Evolutionary conservation across 371 early-diverging fungal genomes (phyloP).

Genomic region (Synchytrium microbalum): DNA sequence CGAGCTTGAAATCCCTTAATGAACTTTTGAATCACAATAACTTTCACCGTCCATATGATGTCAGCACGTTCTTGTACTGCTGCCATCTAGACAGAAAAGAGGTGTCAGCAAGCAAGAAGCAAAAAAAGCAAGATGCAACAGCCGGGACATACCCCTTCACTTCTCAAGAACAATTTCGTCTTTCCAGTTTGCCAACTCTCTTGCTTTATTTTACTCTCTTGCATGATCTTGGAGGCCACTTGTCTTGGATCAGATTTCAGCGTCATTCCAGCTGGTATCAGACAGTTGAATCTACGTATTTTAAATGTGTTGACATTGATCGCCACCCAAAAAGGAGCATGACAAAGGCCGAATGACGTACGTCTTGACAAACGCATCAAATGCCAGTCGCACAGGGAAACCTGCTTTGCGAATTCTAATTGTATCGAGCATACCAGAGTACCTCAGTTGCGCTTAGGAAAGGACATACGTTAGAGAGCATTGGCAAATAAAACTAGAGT

Average conservation of each 20-base stretch:
- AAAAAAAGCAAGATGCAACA: neutral
- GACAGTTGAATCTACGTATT: constrained; percentile 17
- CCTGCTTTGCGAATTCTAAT: constrained; percentile 52
- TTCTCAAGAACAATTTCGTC: constrained; percentile 33
- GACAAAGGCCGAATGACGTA: too few relatives aligned
- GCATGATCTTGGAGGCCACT: constrained; percentile 7
- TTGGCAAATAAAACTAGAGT: too few relatives aligned
- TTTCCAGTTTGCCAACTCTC: constrained; percentile 32
- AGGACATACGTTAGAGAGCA: neutral
- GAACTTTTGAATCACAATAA: constrained; percentile 25
- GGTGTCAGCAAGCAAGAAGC: neutral
- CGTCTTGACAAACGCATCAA: constrained; percentile 21
- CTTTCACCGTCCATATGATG: constrained; percentile 21
- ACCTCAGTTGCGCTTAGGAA: constrained; percentile 46
- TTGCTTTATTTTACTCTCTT: constrained; percentile 12
- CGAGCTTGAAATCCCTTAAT: constrained; percentile 15
- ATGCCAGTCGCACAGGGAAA: constrained; percentile 29
- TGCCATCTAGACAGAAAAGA: constrained; percentile 9
- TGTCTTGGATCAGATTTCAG: constrained; percentile 14
- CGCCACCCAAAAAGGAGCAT: too few relatives aligned
- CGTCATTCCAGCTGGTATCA: constrained; percentile 16
- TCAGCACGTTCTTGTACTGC: constrained; percentile 19
- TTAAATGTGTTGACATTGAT: too few relatives aligned
- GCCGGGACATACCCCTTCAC: constrained; percentile 20
- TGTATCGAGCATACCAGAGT: constrained; percentile 66